Conservation (phyloP, 176 grass and related monocot genomes). For the maize (Zea mays) region Zm-B73-REFERENCE-NAM-5.0 NC_050104.1:27839501-27840000, state of each 20-base stretch:
- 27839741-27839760: not conserved
- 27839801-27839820: not conserved
- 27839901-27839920: not conserved
- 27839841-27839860: not conserved
- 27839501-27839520: not conserved
- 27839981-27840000: no score
- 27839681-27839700: not conserved
- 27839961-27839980: not conserved
- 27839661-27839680: not conserved
- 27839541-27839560: not conserved
- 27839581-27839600: conserved; percentile 5
- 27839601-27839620: not conserved
- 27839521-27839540: not conserved
- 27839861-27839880: not conserved
- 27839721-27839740: not conserved
- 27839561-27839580: not conserved
- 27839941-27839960: not conserved
- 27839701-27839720: not conserved
- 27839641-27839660: not conserved
- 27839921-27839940: not conserved
- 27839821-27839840: not conserved
- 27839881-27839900: not conserved
- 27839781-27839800: not conserved
- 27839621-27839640: not conserved
- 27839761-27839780: conserved; percentile 6